Percentiles rank a stretch among this genome's conserved stretches.
Evolutionary conservation across 441 rosid species (phyloP).

Genomic region (Eutrema salsugineum): DNA sequence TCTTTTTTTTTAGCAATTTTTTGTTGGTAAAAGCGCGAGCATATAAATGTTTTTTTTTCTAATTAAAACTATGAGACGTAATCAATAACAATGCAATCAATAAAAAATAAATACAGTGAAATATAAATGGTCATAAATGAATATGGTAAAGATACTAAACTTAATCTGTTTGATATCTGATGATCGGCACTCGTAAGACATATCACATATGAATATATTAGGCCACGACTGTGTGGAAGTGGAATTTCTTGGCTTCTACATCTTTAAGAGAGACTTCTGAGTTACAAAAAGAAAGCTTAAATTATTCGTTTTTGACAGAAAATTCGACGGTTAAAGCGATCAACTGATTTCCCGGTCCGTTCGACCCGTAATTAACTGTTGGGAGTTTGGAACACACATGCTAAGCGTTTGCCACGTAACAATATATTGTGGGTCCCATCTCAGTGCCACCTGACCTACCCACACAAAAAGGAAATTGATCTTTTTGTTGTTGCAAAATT

Average conservation of each 20-base stretch:
- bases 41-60: no score
- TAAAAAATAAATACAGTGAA: no score
- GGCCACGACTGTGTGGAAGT: no score
- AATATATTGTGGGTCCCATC: background rate
- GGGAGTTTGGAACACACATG: conserved; percentile 14
- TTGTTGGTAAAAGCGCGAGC: no score
- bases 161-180: no score
- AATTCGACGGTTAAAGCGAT: conserved; percentile 20
- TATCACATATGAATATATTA: no score
- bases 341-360: conserved; percentile 29
- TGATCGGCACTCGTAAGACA: no score
- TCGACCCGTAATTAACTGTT: conserved; percentile 25
- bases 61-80: no score
- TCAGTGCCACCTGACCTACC: conserved; percentile 29
- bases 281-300: conserved; percentile 1
- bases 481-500: background rate
- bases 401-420: conserved; percentile 15
- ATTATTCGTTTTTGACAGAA: conserved; percentile 2
- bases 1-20: no score
- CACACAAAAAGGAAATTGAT: background rate
- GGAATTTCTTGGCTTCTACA: background rate
- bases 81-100: no score
- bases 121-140: no score
- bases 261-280: background rate
- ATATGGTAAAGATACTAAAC: no score